Evolutionary conservation across 2,329 filamentous ascomycete species (phyloP).

Genomic region (Ceratocystis eucalypticola): DNA sequence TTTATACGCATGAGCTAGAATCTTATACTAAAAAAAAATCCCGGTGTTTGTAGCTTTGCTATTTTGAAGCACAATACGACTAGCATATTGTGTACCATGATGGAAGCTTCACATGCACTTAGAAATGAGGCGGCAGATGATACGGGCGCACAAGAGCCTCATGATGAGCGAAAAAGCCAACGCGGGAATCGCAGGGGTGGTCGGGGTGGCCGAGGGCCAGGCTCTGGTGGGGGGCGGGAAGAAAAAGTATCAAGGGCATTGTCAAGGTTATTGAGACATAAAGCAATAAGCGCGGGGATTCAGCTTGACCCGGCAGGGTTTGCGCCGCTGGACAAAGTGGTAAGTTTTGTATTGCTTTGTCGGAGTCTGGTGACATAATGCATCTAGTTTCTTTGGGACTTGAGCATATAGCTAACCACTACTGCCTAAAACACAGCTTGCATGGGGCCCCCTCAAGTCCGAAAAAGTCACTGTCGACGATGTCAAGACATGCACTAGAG

Average conservation of each 20-base stretch:
- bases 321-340: conserved; percentile 44
- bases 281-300: conserved; percentile 43
- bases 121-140: neutral
- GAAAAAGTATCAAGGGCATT: conserved; percentile 41
- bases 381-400: too few relatives aligned
- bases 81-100: neutral
- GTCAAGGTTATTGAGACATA: conserved; percentile 41
- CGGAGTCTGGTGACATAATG: too few relatives aligned
- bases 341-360: conserved; percentile 29
- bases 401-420: neutral
- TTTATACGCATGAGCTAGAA: too few relatives aligned
- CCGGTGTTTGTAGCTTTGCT: neutral
- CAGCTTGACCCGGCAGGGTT: conserved; percentile 45
- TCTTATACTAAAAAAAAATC: neutral
- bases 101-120: neutral
- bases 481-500: conserved; percentile 52
- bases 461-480: conserved; percentile 65
- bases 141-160: neutral
- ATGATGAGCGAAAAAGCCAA: conserved; percentile 8
- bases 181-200: conserved; percentile 25
- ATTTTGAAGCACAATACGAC: too few relatives aligned
- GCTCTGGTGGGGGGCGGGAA: conserved; percentile 29
- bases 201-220: conserved; percentile 24
- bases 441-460: conserved; percentile 46
- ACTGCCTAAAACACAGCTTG: conserved; percentile 29